Evolutionary conservation across 257 asterid species (phyloP), one percentile per base, ranked within the genome.

Genomic region (Anisodus tanguticus): DNA sequence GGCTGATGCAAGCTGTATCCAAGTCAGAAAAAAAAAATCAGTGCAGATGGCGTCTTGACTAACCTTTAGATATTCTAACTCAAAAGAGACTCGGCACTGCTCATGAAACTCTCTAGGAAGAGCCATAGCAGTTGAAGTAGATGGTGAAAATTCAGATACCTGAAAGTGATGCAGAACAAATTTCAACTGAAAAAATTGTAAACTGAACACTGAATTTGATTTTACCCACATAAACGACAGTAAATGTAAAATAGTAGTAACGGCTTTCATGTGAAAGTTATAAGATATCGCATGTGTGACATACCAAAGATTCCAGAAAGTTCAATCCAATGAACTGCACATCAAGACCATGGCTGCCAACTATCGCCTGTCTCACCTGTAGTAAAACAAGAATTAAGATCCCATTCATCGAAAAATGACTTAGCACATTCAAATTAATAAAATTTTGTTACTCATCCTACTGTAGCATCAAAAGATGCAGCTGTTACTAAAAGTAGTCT

Each of bases 121-220:
- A 84, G 98, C 98, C 98, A 96, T 90, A 58, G 96, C 97, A 84
- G 93, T 88, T 67, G 97, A 87, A 82, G 98, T 92, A 84, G 98
- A 90, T 51, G 97, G 99, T 83, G 97, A 92, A 90, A 94, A 94
- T 90, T 96, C 99, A 86, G 99, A 96, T 74, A 96, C 97, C 99
- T 95, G 82, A 66, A 87, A 79, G 6, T 63, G 45, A 11, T 31
- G 81, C 81, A 84, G 51, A 82, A 70, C 45, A 79, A 67, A 26
- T 66, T 64, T 57, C 9, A 78, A 62, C 64, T 64, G 76, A 81
- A 19, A 1, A 7, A 4, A 41, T 80, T 68, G 17, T 68, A 51
- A 31, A 70, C 51, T 16, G 35, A 71, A 71, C 31, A 71, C 57
- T 45, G 80, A 68, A n/a, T 72, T 72, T 10, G 80, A 10, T 72